A percentile compares a stretch with the other conserved stretches of the same genome.
phyloP scores from a whole-genome alignment of 164 flowering plant species.

The Protea cynaroides region DNA sequence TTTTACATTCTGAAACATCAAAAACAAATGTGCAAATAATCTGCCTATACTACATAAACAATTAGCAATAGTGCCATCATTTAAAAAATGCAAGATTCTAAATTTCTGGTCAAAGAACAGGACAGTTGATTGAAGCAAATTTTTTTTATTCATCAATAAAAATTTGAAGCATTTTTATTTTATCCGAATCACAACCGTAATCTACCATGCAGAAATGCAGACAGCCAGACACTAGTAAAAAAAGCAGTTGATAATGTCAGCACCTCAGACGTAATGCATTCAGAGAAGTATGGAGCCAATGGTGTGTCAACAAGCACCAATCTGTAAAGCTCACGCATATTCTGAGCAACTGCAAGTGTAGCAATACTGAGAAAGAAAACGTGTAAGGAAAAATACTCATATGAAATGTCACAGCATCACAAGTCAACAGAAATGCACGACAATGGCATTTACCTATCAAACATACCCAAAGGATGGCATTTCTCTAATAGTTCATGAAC shows the following conservation, averaged over 20 bases:
- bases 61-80: no score
- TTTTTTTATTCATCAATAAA: no score
- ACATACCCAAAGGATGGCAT: conserved; percentile 99
- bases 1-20: no score
- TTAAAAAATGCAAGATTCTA: no score
- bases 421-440: not conserved
- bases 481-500: conserved; percentile 94
- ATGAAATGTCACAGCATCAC: not conserved
- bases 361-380: conserved; percentile 63
- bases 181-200: not conserved
- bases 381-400: not conserved
- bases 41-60: no score
- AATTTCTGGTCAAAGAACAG: no score
- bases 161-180: no score
- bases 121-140: no score
- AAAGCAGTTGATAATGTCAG: not conserved
- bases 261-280: conserved; percentile 99
- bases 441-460: conserved; percentile 67
- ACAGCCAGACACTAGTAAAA: not conserved
- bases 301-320: conserved; percentile 99
- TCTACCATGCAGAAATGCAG: not conserved
- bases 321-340: conserved; percentile 94
- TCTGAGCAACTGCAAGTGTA: conserved; percentile 96
- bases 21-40: no score
- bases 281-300: conserved; percentile 96